Percentiles rank a stretch among this genome's conserved stretches.
Evolutionary conservation across 768 basidiomycete genomes (phyloP).

Genomic region (Macrolepiota albuminosa): DNA sequence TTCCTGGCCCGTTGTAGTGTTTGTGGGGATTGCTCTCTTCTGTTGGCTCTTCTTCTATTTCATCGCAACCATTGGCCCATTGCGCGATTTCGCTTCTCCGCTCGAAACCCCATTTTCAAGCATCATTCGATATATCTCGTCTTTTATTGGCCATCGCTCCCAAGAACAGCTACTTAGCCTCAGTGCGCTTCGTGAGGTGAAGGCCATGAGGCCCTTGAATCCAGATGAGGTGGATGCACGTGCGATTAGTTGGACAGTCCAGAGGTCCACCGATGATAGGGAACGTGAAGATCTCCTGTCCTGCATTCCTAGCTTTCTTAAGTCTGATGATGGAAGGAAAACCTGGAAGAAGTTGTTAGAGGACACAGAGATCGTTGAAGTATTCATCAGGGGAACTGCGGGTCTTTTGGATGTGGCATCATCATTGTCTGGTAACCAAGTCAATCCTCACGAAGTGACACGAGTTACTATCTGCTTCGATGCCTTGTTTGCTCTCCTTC

Average conservation of each 20-base stretch:
- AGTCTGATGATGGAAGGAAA: not conserved
- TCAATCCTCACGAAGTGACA: not conserved
- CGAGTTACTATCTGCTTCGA: not conserved
- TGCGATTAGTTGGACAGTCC: not conserved
- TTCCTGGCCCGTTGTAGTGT: not conserved
- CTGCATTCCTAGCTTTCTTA: not conserved
- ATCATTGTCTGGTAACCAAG: not conserved
- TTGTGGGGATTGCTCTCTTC: not conserved
- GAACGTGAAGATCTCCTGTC: not conserved
- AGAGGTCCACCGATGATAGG: not conserved
- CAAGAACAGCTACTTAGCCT: not conserved
- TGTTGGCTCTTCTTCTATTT: not conserved
- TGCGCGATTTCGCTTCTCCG: slow-evolving; percentile 3
- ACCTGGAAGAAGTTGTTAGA: not conserved
- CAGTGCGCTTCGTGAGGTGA: not conserved
- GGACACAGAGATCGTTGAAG: not conserved
- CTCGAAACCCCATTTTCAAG: slow-evolving; percentile 3
- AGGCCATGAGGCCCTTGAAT: not conserved
- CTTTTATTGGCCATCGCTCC: not conserved
- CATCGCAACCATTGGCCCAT: slow-evolving; percentile 1
- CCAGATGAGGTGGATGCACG: not conserved
- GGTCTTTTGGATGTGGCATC: not conserved
- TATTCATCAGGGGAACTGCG: not conserved
- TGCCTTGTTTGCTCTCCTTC: slow-evolving; percentile 1
- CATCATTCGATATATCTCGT: not conserved